Evolutionary conservation across 2,329 filamentous ascomycete genomes (phyloP), one percentile per base, ranked within the genome.

Genomic region (Fusarium sp.): DNA sequence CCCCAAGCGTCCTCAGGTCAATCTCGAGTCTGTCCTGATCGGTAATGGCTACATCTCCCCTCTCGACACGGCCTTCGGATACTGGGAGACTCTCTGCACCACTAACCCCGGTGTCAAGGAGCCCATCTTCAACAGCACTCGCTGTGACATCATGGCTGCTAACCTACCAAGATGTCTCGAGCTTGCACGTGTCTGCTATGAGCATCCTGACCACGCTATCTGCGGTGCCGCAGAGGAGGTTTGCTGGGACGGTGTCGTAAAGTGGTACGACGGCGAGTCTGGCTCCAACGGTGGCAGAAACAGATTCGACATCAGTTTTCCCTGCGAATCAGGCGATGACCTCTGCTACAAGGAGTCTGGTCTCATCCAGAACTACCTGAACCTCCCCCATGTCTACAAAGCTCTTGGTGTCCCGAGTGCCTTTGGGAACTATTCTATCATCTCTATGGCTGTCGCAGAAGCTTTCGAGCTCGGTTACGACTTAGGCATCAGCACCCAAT

Each of bases 1-100:
- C n/a, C 67, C 67, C 0, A 62, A 58, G 1, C 57, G 67, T 1
- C 67, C 58, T 1, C 43, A 70, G 8, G 42, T 73, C 1, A 70
- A 68, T 6, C 57, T 73, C 0, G 60, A 62, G 8, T 64, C 55
- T 6, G 58, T 73, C 0, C 57, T 73, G 5, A 73, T 71, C 4
- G 70, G 70, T 0, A 70, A 73, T n/a, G 70, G 58, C 3, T 73
- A 69, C 6, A 60, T 73, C 18, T 73, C 70, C 2, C 70, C 67
- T 0, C 6, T 73, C 5, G 70, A 73, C 14, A 73, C 65, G 0
- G 56, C 65, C 1, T 73, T 58, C 11, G 70, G 70, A 23, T 73
- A 73, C 25, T 73, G 69, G 55, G 70, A 73, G 4, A 73, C 70
- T 0, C 67, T 73, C 2, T 73, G 70, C 53, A 73, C 64, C 3